Percentiles rank a stretch among this genome's conserved stretches.
Conservation (phyloP, 129 eudicot genomes). For the Pseudognaphalium luteoalbum region DNA sequence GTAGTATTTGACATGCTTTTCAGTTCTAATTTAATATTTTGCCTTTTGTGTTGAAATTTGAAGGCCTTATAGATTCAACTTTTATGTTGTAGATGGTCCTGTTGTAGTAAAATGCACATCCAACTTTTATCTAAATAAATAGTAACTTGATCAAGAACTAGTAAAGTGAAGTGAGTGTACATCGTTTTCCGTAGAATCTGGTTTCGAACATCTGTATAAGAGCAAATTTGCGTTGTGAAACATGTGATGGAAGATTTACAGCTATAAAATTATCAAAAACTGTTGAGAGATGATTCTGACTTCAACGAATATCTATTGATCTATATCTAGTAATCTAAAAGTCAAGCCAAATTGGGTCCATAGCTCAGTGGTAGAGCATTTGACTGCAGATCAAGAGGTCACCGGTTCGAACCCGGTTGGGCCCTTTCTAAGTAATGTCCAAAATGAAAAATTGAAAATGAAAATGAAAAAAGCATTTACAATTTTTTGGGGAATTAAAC, state of each 20-base stretch:
- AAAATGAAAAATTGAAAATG: too few relatives aligned
- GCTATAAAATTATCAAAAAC: not conserved
- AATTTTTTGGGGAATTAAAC: not conserved
- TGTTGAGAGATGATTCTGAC: too few relatives aligned
- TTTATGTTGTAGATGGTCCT: not conserved
- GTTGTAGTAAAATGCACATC: not conserved
- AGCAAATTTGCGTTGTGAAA: not conserved
- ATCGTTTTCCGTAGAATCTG: not conserved
- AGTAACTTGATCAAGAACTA: not conserved
- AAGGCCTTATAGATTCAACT: too few relatives aligned
- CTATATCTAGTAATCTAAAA: too few relatives aligned
- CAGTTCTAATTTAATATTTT: too few relatives aligned
- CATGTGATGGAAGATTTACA: not conserved
- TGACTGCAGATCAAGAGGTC: conserved; percentile 99
- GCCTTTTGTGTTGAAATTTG: too few relatives aligned
- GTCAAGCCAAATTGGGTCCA: conserved; percentile 53
- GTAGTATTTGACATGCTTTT: not conserved
- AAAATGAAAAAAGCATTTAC: too few relatives aligned
- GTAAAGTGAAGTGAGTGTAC: not conserved
- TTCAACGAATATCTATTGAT: not conserved
- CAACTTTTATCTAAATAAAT: not conserved
- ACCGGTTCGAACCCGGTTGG: conserved; percentile 99
- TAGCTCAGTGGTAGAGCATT: conserved; percentile 99
- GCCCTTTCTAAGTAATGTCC: conserved; percentile 55
- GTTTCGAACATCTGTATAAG: not conserved